Evolutionary conservation across 352 stramenopile species (phyloP).

Genomic region (Globisporangium cylindrosporum): DNA sequence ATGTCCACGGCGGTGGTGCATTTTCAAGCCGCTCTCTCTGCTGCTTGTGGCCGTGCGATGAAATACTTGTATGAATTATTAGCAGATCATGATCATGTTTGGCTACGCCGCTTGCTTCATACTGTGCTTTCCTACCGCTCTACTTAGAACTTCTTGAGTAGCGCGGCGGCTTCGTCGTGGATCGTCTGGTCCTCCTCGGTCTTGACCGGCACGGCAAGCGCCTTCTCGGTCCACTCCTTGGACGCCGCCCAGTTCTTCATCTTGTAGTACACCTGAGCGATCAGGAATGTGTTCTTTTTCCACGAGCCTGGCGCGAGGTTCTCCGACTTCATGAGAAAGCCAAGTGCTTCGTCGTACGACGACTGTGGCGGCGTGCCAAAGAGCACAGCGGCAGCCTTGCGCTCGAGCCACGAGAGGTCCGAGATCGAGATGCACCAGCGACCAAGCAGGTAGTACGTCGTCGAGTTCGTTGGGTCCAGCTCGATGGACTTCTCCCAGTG

Average conservation of each 20-base stretch:
- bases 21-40: neutral
- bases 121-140: neutral
- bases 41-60: neutral
- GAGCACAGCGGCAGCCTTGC: constrained; percentile 76
- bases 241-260: constrained; percentile 58
- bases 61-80: neutral
- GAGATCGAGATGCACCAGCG: constrained; percentile 84
- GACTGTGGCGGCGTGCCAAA: constrained; percentile 80
- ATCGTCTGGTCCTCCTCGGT: constrained; percentile 68
- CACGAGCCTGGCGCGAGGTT: constrained; percentile 65
- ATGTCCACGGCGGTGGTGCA: neutral
- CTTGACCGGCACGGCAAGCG: constrained; percentile 49
- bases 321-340: constrained; percentile 76
- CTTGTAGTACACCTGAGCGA: constrained; percentile 83
- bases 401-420: constrained; percentile 83
- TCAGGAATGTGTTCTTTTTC: constrained; percentile 84
- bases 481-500: constrained; percentile 77
- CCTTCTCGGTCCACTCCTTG: constrained; percentile 73
- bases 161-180: constrained; percentile 63
- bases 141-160: constrained; percentile 58
- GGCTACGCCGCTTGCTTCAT: neutral
- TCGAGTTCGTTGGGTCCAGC: constrained; percentile 72
- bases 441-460: constrained; percentile 75
- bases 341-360: constrained; percentile 79
- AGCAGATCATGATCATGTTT: neutral